Evolutionary conservation across 2,329 filamentous ascomycete species (phyloP).

Genomic region (Ceratocystis eucalypticola): DNA sequence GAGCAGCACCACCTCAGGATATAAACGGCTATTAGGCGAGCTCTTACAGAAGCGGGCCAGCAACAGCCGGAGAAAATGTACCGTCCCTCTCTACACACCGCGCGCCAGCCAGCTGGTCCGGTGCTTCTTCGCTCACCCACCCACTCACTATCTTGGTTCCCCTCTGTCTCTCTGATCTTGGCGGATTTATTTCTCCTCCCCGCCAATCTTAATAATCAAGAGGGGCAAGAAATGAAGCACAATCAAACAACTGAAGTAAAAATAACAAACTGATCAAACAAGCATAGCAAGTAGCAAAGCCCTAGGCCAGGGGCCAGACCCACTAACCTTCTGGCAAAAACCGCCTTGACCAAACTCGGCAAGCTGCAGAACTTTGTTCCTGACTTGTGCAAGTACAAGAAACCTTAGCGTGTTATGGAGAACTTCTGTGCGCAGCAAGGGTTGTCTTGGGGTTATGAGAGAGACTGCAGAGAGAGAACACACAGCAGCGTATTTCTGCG

Average conservation of each 20-base stretch:
- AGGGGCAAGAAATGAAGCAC: not conserved
- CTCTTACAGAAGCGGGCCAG: too few relatives aligned
- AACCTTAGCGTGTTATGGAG: not conserved
- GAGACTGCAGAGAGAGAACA: too few relatives aligned
- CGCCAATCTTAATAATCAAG: not conserved
- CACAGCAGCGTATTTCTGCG: too few relatives aligned
- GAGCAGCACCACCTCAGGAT: too few relatives aligned
- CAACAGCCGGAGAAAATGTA: too few relatives aligned
- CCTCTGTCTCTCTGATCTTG: not conserved
- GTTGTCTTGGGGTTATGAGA: too few relatives aligned
- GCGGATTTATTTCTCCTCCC: conserved; percentile 4
- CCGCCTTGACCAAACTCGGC: not conserved
- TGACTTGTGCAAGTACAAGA: conserved; percentile 2
- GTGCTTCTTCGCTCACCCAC: not conserved
- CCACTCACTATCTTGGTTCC: not conserved
- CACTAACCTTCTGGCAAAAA: not conserved
- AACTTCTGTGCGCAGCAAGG: not conserved
- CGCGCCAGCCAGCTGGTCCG: not conserved
- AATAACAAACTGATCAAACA: not conserved
- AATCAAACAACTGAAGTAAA: not conserved
- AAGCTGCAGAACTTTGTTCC: not conserved
- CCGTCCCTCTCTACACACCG: too few relatives aligned
- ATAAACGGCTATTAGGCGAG: too few relatives aligned
- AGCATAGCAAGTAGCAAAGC: not conserved
- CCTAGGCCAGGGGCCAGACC: not conserved